Conservation (phyloP, 768 basidiomycete species). For the Guyanaporus albipodus region DNA sequence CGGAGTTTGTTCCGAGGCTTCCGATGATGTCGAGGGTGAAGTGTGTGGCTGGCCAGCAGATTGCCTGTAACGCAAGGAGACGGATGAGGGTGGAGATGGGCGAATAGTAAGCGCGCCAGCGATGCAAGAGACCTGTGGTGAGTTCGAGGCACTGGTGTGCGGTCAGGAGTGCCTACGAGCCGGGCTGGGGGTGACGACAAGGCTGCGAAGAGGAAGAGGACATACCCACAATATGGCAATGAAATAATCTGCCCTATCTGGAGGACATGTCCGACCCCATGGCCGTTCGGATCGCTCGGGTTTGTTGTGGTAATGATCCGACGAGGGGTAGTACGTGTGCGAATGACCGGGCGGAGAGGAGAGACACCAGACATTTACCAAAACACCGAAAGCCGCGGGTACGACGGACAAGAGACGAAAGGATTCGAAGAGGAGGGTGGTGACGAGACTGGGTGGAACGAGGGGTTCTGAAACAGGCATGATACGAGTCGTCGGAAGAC, state of each 20-base stretch:
- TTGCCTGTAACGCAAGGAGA: conserved; percentile 87
- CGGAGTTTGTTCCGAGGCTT: conserved; percentile 20
- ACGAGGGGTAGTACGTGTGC: not conserved
- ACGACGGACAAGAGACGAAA: conserved; percentile 69
- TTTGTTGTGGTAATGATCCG: not conserved
- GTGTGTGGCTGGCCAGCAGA: conserved; percentile 95
- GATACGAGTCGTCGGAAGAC: conserved; percentile 68
- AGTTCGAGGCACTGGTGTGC: conserved; percentile 86
- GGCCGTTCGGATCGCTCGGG: not conserved
- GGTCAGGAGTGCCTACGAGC: conserved; percentile 66
- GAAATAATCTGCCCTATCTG: conserved; percentile 59
- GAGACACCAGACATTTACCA: conserved; percentile 57
- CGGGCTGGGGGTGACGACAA: not conserved
- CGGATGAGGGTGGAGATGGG: conserved; percentile 86
- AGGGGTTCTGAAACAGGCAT: conserved; percentile 46
- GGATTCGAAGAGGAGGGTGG: conserved; percentile 63
- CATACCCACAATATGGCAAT: conserved; percentile 72
- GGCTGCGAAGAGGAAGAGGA: not conserved
- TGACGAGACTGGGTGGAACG: conserved; percentile 47
- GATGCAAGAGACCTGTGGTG: conserved; percentile 82
- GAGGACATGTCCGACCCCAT: conserved; percentile 36
- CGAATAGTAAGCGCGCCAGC: conserved; percentile 91
- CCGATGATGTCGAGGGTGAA: conserved; percentile 75
- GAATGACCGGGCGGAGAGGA: conserved; percentile 40
- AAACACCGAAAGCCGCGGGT: conserved; percentile 63